Conservation (phyloP, 2,329 filamentous ascomycete genomes). For the Sarocladiaceae sp. region DNA sequence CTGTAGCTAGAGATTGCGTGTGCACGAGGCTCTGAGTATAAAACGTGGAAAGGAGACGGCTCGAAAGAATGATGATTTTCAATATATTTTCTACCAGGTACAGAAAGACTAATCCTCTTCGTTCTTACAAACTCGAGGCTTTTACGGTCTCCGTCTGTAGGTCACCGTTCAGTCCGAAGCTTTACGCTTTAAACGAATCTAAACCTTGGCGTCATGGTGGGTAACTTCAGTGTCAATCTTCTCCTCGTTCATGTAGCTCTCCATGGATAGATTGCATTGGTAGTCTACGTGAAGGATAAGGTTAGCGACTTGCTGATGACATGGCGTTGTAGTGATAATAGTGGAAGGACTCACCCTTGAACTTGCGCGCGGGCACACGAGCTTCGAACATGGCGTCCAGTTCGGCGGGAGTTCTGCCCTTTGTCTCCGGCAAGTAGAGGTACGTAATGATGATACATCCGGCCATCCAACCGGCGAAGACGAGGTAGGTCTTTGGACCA, state of each 20-base stretch:
- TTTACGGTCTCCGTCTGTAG: too few relatives aligned
- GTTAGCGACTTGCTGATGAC: background rate
- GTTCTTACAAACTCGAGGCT: too few relatives aligned
- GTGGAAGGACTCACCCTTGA: slow-evolving; percentile 12
- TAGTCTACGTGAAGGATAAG: background rate
- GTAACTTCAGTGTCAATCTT: background rate
- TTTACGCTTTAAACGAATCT: too few relatives aligned
- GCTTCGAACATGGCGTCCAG: slow-evolving; percentile 38
- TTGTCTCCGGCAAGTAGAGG: slow-evolving; percentile 49
- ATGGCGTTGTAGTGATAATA: too few relatives aligned
- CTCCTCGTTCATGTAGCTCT: slow-evolving; percentile 4
- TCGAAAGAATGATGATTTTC: too few relatives aligned
- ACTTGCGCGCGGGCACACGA: slow-evolving; percentile 22
- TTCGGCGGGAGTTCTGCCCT: slow-evolving; percentile 40
- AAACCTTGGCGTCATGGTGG: background rate
- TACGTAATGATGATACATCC: slow-evolving; percentile 34
- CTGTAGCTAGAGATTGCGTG: too few relatives aligned
- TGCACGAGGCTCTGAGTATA: too few relatives aligned
- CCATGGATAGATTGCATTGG: slow-evolving; percentile 2
- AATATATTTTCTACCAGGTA: too few relatives aligned
- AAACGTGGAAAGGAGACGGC: too few relatives aligned
- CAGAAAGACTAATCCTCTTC: too few relatives aligned
- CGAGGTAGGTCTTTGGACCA: slow-evolving; percentile 36
- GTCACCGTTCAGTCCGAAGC: too few relatives aligned
- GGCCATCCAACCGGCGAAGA: slow-evolving; percentile 32